These are phyloP conservation scores for Pythium brachiatum DNA, from an alignment of 352 stramenopile genomes.

Conservation along the genomic window DNA sequence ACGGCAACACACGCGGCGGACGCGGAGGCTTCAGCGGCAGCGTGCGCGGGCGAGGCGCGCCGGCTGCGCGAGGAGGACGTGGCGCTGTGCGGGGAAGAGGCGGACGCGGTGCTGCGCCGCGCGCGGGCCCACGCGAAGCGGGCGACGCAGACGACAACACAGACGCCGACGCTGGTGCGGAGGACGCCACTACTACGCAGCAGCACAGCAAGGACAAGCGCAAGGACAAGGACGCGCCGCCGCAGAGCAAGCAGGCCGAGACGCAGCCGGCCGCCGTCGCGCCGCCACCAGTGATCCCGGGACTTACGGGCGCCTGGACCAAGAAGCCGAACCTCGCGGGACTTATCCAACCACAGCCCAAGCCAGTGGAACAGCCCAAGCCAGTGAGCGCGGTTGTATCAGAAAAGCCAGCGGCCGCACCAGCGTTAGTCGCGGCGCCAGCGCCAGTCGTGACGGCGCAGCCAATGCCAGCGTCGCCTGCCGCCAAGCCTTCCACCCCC, in stretches of 20 bases:
- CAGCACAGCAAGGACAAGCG: constrained; percentile 24
- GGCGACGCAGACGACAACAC: constrained; percentile 50
- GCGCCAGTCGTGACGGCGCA: background rate
- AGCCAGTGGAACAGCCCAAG: constrained; percentile 23
- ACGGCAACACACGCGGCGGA: background rate
- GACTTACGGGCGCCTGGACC: constrained; percentile 28
- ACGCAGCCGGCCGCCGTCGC: constrained; percentile 32
- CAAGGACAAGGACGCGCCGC: constrained; percentile 37
- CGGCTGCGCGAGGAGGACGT: constrained; percentile 43
- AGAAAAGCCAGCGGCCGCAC: constrained; percentile 6
- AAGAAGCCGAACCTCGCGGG: constrained; percentile 30
- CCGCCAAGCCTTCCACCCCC: background rate
- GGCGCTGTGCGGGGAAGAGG: constrained; percentile 33
- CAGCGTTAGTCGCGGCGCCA: constrained; percentile 3
- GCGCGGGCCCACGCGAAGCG: constrained; percentile 33
- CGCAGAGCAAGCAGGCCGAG: constrained; percentile 33
- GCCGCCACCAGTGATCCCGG: constrained; percentile 26
- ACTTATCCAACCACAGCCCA: constrained; percentile 15
- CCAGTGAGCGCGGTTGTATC: constrained; percentile 13
- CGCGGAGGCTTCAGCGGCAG: constrained; percentile 35
- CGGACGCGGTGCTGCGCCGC: constrained; percentile 36
- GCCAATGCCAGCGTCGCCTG: constrained; percentile 3
- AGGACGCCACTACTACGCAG: background rate
- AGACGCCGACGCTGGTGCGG: constrained; percentile 36
- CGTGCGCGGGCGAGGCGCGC: constrained; percentile 50